Evolutionary conservation across 257 asterid species (phyloP).

Genomic region (Scutellaria baicalensis): DNA sequence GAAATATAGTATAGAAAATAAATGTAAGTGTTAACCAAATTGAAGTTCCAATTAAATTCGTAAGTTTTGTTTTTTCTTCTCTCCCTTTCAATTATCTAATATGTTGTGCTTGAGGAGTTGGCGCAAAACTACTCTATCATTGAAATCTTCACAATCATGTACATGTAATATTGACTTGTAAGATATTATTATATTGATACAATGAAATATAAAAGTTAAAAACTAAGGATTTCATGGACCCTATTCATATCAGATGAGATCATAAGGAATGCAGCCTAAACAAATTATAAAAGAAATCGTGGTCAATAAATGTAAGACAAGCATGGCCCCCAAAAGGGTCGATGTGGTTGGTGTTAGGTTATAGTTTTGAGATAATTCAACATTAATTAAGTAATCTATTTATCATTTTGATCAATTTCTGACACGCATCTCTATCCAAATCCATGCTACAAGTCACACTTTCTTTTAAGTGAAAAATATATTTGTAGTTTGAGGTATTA

Average conservation of each 20-base stretch:
- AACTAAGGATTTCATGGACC: neutral
- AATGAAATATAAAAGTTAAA: neutral
- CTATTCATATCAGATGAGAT: neutral
- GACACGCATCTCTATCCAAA: neutral
- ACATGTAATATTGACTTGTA: neutral
- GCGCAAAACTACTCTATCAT: too few relatives aligned
- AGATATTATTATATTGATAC: neutral
- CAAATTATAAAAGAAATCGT: neutral
- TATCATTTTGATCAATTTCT: neutral
- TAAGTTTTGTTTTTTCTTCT: too few relatives aligned
- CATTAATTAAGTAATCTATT: neutral
- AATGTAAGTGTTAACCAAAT: too few relatives aligned
- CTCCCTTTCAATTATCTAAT: too few relatives aligned
- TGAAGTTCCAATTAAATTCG: too few relatives aligned
- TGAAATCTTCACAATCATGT: too few relatives aligned
- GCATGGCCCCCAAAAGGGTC: slow-evolving; percentile 12
- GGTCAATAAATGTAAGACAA: slow-evolving; percentile 19
- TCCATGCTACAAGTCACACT: too few relatives aligned
- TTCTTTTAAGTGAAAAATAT: neutral
- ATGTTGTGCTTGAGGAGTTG: neutral
- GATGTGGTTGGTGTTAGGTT: slow-evolving; percentile 29
- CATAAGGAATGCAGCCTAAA: neutral
- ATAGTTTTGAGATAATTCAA: slow-evolving; percentile 11
- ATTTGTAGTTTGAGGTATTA: too few relatives aligned
- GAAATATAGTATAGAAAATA: too few relatives aligned